Conservation (phyloP, 1,284 basidiomycete genomes). For the Sanghuangporus sanghuang region DNA sequence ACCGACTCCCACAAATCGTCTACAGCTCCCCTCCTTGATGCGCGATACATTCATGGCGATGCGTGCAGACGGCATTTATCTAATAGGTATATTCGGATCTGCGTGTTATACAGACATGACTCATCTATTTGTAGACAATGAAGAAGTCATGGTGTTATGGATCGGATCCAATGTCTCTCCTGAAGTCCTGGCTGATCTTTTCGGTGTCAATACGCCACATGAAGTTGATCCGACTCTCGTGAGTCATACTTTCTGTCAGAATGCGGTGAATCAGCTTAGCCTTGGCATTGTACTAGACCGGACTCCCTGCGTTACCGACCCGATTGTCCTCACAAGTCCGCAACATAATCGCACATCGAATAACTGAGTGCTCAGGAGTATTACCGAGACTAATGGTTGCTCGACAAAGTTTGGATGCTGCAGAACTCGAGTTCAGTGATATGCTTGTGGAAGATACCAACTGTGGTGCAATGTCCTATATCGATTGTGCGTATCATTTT, state of each 20-base stretch:
- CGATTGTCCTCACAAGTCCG: constrained; percentile 81
- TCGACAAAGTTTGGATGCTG: constrained; percentile 89
- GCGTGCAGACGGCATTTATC: constrained; percentile 87
- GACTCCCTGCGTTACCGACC: constrained; percentile 72
- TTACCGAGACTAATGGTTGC: constrained; percentile 72
- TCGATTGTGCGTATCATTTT: constrained; percentile 67
- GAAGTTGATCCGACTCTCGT: constrained; percentile 75
- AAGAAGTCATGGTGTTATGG: constrained; percentile 90
- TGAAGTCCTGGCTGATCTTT: constrained; percentile 80
- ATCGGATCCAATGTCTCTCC: constrained; percentile 81
- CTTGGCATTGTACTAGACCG: constrained; percentile 39
- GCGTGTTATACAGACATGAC: not conserved
- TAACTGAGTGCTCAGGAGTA: constrained; percentile 54
- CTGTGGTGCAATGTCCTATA: constrained; percentile 88
- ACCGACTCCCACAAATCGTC: not conserved
- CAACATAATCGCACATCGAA: constrained; percentile 76
- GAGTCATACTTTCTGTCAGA: constrained; percentile 20
- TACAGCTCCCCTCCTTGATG: constrained; percentile 72
- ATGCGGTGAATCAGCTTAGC: not conserved
- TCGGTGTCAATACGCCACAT: constrained; percentile 78
- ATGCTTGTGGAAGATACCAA: constrained; percentile 97
- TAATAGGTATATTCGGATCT: constrained; percentile 60
- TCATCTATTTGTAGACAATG: constrained; percentile 64
- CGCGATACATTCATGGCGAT: constrained; percentile 84
- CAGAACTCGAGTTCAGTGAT: constrained; percentile 95